Base-by-base conservation (phyloP, 1,284 basidiomycete genomes). In the Ganoderma sinense region DNA sequence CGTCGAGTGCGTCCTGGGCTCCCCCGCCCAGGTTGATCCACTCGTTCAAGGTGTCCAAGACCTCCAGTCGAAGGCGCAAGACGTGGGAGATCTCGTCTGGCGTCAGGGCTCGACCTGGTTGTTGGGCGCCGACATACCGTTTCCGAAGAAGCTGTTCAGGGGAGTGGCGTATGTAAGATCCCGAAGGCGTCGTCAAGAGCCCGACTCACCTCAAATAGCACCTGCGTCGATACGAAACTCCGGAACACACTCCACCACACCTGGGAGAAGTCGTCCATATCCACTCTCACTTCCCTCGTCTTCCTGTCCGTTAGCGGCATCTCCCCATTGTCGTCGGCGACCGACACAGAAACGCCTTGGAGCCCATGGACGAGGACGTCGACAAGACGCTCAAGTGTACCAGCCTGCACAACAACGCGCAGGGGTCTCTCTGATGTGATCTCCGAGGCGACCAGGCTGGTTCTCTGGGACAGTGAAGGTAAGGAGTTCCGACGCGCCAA, bases 261-360 rank as follows among this genome's bases (percentile, higher is more conserved):
- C 48, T 84, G 83, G 0, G 88, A 84, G 80, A 93, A 95, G 75
- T 94, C 93, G 3, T 78, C 82, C 62, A 89, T 86, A 79, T 95
- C 93, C 13, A 95, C 85, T 29, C 88, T 81, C 41, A 95, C 82
- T 60, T 92, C 89, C 51, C 92, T 82, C 0, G 90, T 91, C 80
- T 88, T 91, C 10, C 88, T 87, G 71, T 93, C 91, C 41, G 87
- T 83, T 56, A 95, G 78, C 0, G 92, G 88, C 82, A 92, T 92
- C 77, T 94, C 92, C 0, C 94, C 94, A 74, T 93, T 94, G 77
- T 95, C 94, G 73, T 95, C 94, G 1, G 93, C 88, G 2, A 94
- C 90, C 0, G 91, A 90, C 0, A 94, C 91, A 0, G 90, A 90
- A 1, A 94, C 88, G 43, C 90, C 91, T 62, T 89, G 88, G n/a